Evolutionary conservation across 2,329 filamentous ascomycete species (phyloP), one percentile per base, ranked within the genome.

Genomic region (Bipolaris sorokiniana): DNA sequence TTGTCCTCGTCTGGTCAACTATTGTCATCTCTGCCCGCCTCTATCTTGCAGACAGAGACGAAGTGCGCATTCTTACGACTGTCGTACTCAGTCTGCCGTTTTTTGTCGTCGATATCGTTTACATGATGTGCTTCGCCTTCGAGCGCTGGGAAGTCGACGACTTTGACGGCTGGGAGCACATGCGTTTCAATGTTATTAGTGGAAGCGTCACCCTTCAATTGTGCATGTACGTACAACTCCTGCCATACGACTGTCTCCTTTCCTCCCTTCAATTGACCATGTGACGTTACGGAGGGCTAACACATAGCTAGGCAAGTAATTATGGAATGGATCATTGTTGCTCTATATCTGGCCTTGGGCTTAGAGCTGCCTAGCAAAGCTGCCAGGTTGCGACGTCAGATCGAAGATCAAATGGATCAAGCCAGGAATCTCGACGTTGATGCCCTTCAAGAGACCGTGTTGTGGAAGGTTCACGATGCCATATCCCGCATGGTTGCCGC

Each of bases 51-150:
- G 65, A 69, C 44, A 55, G 69, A 15, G 49, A 65, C 20, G 72
- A 75, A 55, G 70, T 74, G 49, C 72, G 72, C 52, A 75, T 75
- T 18, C 60, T 75, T 16, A 74, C 72, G 3, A 75, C 72, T 0
- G 71, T 75, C 5, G 73, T 74, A 15, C 41, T 74, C 23, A 75
- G 73, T 45, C 59, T 75, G 20, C 73, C 72, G 1, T 75, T 75
- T 54, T 75, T 74, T 44, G 61, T 75, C 20, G 72, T 74, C 40
- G 69, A 75, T 44, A 67, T 75, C 23, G 71, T 75, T 18, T 75
- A 75, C 52, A 75, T 75, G 71, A 75, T 74, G 69, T 74, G 71
- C 46, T 75, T 75, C 49, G 73, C 73, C 5, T 75, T 72, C 23
- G 72, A 75, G 46, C 60, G 59, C 18, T 64, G 69, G 57, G 50